phyloP scores from a whole-genome alignment of 495 filamentous ascomycete species.

The Mycothermus thermophilus region DNA sequence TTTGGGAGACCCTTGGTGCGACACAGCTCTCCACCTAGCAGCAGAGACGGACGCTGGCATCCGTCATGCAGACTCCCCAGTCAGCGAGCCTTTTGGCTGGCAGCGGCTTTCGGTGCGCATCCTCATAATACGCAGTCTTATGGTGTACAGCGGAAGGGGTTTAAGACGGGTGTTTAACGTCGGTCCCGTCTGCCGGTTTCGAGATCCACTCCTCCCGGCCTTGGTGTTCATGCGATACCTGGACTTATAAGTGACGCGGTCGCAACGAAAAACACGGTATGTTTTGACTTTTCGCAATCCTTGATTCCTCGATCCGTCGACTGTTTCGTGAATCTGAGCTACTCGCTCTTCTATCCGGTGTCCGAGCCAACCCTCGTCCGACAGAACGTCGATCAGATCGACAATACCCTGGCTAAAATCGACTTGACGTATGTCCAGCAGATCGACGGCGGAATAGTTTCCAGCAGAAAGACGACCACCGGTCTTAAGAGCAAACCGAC shows the following conservation, averaged over 20 bases:
- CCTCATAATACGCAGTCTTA: constrained; percentile 1
- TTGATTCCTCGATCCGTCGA: no score
- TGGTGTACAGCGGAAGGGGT: not conserved
- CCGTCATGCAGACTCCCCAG: not conserved
- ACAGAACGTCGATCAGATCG: no score
- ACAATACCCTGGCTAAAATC: no score
- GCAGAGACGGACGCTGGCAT: not conserved
- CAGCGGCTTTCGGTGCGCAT: no score
- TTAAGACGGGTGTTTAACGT: not conserved
- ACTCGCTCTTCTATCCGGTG: not conserved
- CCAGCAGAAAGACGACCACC: no score
- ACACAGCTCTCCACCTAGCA: constrained; percentile 3
- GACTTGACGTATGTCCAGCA: no score
- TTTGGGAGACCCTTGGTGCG: no score
- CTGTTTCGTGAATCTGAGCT: no score
- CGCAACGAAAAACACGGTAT: not conserved
- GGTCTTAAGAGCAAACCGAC: no score
- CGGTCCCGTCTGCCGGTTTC: not conserved
- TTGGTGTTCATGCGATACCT: not conserved
- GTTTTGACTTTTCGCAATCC: not conserved
- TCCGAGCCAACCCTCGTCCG: no score
- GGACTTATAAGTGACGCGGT: constrained; percentile 3
- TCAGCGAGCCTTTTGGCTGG: no score
- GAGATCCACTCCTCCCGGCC: not conserved
- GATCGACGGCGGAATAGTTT: no score